Evolutionary conservation across 495 filamentous ascomycete species (phyloP).

Genomic region (Sordaria brevicollis): DNA sequence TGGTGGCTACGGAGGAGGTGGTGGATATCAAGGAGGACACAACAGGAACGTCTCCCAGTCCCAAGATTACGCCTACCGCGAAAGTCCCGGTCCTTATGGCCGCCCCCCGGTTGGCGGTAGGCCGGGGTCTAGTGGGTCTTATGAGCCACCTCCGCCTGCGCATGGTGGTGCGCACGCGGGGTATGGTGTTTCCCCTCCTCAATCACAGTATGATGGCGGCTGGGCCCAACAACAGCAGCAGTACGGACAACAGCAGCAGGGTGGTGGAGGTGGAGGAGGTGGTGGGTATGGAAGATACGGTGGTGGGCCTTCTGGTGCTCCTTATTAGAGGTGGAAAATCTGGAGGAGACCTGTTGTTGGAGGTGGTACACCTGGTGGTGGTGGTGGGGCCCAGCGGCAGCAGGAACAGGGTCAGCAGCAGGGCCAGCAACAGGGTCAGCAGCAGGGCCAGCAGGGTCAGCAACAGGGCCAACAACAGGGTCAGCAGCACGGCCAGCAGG

Average conservation of each 20-base stretch:
- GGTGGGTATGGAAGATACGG: neutral
- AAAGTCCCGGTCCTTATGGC: constrained; percentile 28
- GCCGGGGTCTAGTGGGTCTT: constrained; percentile 33
- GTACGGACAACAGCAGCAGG: neutral
- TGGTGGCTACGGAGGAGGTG: neutral
- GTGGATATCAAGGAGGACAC: neutral
- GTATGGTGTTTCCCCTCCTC: constrained; percentile 9
- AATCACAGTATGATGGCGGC: constrained; percentile 5
- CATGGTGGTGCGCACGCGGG: too few relatives aligned
- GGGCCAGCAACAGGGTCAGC: neutral
- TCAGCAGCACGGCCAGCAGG: neutral
- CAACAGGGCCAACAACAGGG: neutral
- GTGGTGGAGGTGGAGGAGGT: too few relatives aligned
- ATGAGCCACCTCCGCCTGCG: constrained; percentile 31
- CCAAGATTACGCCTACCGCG: constrained; percentile 7
- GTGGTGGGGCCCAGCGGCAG: neutral
- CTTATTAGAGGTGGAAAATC: too few relatives aligned
- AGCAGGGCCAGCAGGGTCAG: too few relatives aligned
- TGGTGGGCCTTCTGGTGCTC: neutral
- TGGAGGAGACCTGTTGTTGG: too few relatives aligned
- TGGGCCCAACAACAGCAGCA: neutral
- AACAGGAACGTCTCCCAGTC: neutral
- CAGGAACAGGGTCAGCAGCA: neutral
- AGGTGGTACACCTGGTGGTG: neutral
- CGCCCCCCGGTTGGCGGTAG: too few relatives aligned